Percentiles rank a stretch among this genome's conserved stretches.
phyloP scores from a whole-genome alignment of 2,329 filamentous ascomycete genomes.

The Anthostomella pinea region DNA sequence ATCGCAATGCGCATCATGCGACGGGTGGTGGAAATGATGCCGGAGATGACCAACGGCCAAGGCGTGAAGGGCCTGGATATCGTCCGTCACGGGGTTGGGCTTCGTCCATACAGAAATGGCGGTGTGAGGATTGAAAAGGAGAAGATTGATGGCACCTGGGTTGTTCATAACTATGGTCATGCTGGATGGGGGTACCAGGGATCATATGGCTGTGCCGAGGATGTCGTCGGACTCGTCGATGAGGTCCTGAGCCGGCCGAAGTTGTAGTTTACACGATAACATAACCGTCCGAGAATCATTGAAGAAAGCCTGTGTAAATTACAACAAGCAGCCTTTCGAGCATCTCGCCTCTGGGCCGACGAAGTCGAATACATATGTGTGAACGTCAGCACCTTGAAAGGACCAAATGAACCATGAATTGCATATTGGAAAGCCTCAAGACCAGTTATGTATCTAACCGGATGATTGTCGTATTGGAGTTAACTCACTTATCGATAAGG shows the following conservation, averaged over 20 bases:
- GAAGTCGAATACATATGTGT: no score
- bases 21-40: conserved; percentile 63
- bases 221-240: conserved; percentile 63
- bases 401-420: no score
- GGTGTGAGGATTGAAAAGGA: conserved; percentile 77
- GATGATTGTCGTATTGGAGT: no score
- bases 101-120: conserved; percentile 70
- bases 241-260: conserved; percentile 46
- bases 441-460: no score
- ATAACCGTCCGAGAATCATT: no score
- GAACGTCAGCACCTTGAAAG: no score
- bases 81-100: conserved; percentile 76
- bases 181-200: conserved; percentile 74
- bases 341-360: no score
- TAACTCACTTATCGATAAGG: no score
- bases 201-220: conserved; percentile 67
- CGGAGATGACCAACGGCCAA: conserved; percentile 60
- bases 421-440: no score
- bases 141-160: conserved; percentile 57
- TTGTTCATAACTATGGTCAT: conserved; percentile 83
- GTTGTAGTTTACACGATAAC: conserved; percentile 19
- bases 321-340: no score
- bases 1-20: conserved; percentile 83
- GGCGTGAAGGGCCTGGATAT: conserved; percentile 72
- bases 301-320: no score